Percentiles rank a stretch among this genome's conserved stretches.
These are phyloP conservation scores for Solanum neorickii DNA, from an alignment of 257 asterid genomes.

Conservation along the genomic window DNA sequence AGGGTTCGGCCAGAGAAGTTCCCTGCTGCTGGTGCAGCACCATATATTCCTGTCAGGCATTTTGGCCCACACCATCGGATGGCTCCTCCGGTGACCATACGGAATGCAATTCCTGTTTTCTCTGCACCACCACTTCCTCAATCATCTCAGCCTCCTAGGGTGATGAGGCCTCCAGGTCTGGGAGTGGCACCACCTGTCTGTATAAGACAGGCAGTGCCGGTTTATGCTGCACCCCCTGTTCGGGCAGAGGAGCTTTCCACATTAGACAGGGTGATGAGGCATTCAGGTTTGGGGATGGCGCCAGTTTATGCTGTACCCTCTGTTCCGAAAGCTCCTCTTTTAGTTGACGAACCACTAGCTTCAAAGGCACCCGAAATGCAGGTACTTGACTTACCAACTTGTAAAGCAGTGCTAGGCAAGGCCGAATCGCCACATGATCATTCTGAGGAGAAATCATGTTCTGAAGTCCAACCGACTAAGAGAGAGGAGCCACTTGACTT, in stretches of 20 bases:
- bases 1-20: constrained; percentile 35
- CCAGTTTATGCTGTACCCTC: constrained; percentile 48
- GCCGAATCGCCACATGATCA: not conserved
- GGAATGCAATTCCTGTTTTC: constrained; percentile 67
- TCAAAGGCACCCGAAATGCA: not conserved
- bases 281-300: not conserved
- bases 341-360: not conserved
- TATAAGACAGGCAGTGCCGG: constrained; percentile 52
- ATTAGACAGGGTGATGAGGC: constrained; percentile 6
- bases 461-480: not conserved
- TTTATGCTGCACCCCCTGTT: constrained; percentile 41
- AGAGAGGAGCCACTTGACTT: not conserved
- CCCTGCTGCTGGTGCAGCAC: constrained; percentile 80
- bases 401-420: not conserved
- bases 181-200: constrained; percentile 57
- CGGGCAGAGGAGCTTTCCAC: constrained; percentile 35
- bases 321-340: constrained; percentile 24
- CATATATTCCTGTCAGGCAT: constrained; percentile 78
- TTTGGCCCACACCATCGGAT: constrained; percentile 46
- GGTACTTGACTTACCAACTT: not conserved
- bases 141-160: constrained; percentile 32
- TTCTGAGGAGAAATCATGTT: not conserved
- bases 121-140: constrained; percentile 78
- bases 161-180: constrained; percentile 42
- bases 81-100: constrained; percentile 84